Conservation (phyloP, 2,329 filamentous ascomycete genomes). For the Colletotrichum sp. region DNA sequence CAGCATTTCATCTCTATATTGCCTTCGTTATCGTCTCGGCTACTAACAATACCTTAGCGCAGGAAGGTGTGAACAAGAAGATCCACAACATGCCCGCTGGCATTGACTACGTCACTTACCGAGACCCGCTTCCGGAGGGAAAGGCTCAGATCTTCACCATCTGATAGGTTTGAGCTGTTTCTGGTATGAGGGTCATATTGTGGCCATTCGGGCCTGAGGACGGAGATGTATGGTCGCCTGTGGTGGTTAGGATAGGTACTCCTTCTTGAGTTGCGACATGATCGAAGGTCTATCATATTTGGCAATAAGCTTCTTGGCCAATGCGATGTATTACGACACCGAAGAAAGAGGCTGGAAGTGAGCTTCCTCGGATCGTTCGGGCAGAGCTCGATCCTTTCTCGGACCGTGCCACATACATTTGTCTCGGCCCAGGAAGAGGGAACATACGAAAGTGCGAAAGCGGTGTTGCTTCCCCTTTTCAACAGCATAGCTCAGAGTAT, state of each 20-base stretch:
- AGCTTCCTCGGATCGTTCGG: neutral
- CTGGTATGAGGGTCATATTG: neutral
- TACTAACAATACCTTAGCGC: neutral
- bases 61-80: neutral
- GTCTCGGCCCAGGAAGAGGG: neutral
- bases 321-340: neutral
- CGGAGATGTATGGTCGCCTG: neutral
- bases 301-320: neutral
- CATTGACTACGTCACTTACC: slow-evolving; percentile 1
- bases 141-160: slow-evolving; percentile 1
- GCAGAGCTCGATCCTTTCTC: neutral
- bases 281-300: neutral
- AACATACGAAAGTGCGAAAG: neutral
- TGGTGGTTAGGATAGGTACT: neutral
- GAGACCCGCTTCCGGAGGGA: slow-evolving; percentile 1
- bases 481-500: neutral
- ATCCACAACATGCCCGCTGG: neutral
- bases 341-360: neutral
- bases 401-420: neutral
- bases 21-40: neutral
- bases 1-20: neutral
- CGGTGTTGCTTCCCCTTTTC: neutral
- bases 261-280: neutral
- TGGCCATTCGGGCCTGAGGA: neutral
- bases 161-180: neutral